Evolutionary conservation across 371 early-diverging fungal species (phyloP).

Genomic region (Capillidium rhysosporum): DNA sequence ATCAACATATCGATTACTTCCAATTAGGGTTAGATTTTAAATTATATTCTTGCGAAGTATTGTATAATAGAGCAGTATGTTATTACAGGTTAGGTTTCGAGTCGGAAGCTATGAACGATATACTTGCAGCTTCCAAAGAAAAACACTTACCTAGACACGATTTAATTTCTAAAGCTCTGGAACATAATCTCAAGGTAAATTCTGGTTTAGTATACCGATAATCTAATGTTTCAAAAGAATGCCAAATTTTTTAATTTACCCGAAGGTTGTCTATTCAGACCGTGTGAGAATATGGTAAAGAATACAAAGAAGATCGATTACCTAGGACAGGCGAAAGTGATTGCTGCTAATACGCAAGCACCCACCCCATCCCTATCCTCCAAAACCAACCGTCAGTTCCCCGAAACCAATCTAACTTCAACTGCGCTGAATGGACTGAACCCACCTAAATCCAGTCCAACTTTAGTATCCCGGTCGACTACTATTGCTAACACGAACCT

Average conservation of each 20-base stretch:
- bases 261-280: slow-evolving; percentile 56
- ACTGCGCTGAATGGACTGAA: neutral
- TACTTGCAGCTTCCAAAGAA: slow-evolving; percentile 45
- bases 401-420: neutral
- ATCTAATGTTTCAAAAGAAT: slow-evolving; percentile 12
- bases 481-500: neutral
- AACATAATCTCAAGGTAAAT: neutral
- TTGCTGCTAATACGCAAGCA: slow-evolving; percentile 24
- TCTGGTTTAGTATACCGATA: neutral
- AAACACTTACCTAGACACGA: slow-evolving; percentile 50
- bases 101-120: slow-evolving; percentile 46
- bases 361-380: neutral
- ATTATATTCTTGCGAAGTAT: slow-evolving; percentile 68
- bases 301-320: slow-evolving; percentile 58
- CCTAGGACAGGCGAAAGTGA: slow-evolving; percentile 52
- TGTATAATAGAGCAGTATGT: slow-evolving; percentile 79
- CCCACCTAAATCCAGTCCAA: neutral
- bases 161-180: slow-evolving; percentile 48
- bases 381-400: neutral
- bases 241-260: slow-evolving; percentile 60
- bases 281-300: slow-evolving; percentile 58
- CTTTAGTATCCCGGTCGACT: neutral
- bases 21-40: slow-evolving; percentile 79
- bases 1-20: slow-evolving; percentile 78
- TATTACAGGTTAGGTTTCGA: slow-evolving; percentile 51